Conservation (phyloP, 2,329 filamentous ascomycete genomes). For the Talaromyces marneffei region DNA sequence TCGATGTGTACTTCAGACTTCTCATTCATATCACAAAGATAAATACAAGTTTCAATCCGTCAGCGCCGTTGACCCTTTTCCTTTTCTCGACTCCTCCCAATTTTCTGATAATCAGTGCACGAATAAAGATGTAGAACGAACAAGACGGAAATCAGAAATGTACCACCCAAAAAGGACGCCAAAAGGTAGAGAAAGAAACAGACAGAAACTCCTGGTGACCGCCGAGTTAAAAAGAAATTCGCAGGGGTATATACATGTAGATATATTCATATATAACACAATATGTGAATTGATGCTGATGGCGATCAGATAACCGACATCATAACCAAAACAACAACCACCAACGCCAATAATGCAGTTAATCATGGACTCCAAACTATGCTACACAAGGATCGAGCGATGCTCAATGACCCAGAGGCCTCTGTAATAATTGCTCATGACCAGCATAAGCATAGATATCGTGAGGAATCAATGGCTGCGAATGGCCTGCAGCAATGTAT, state of each 20-base stretch:
- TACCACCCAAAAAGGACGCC: background rate
- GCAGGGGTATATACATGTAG: slow-evolving; percentile 1
- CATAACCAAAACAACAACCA: background rate
- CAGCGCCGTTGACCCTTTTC: background rate
- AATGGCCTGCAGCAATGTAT: slow-evolving; percentile 19
- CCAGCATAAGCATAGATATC: slow-evolving; percentile 13
- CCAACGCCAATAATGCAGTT: slow-evolving; percentile 1
- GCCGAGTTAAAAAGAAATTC: background rate
- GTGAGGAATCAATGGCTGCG: slow-evolving; percentile 5
- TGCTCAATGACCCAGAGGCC: slow-evolving; percentile 6
- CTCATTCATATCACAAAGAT: background rate
- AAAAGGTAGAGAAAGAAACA: background rate
- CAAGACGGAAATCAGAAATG: background rate
- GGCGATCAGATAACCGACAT: background rate
- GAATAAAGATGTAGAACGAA: background rate
- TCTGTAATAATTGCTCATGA: slow-evolving; percentile 14
- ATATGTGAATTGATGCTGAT: background rate
- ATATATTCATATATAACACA: slow-evolving; percentile 6
- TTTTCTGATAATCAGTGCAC: background rate
- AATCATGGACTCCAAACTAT: slow-evolving; percentile 2
- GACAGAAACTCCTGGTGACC: background rate
- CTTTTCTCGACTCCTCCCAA: background rate
- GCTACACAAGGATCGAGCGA: background rate
- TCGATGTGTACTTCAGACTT: background rate
- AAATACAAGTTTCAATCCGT: background rate